Conservation (phyloP, 2,329 filamentous ascomycete species). For the Diaporthe citriasiana region DNA sequence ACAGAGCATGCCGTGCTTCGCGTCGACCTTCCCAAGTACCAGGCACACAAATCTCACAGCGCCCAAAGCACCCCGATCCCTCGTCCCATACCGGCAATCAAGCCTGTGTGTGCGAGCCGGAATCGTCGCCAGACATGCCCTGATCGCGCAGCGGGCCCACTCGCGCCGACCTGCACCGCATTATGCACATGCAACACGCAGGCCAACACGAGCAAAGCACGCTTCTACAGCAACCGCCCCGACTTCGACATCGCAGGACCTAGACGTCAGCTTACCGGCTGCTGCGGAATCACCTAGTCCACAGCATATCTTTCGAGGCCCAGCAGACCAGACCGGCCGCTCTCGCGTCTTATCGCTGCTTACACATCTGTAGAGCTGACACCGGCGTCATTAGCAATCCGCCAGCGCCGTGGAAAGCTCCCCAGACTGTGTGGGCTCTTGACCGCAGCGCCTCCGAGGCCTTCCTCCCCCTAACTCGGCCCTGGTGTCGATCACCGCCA, state of each 20-base stretch:
- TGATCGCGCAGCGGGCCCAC: constrained; percentile 3
- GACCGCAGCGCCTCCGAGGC: not conserved
- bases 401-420: not conserved
- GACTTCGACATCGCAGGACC: not conserved
- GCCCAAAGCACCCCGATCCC: not conserved
- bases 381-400: constrained; percentile 24
- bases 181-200: constrained; percentile 23
- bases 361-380: constrained; percentile 13
- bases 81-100: constrained; percentile 7
- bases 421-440: not conserved
- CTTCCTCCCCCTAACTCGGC: not conserved
- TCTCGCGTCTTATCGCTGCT: constrained; percentile 27
- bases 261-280: constrained; percentile 29
- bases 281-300: constrained; percentile 7
- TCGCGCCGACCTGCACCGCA: constrained; percentile 11
- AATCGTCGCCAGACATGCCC: constrained; percentile 16
- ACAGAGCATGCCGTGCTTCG: constrained; percentile 23
- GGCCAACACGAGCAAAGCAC: constrained; percentile 22
- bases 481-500: constrained; percentile 22
- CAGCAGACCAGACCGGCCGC: constrained; percentile 16
- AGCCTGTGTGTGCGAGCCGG: constrained; percentile 2
- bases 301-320: constrained; percentile 15
- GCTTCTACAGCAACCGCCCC: constrained; percentile 1
- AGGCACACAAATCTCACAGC: not conserved
- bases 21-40: constrained; percentile 22